Percentiles rank a stretch among this genome's conserved stretches.
Evolutionary conservation across 495 filamentous ascomycete genomes (phyloP).

Genomic region (Aspergillus conjunctus): DNA sequence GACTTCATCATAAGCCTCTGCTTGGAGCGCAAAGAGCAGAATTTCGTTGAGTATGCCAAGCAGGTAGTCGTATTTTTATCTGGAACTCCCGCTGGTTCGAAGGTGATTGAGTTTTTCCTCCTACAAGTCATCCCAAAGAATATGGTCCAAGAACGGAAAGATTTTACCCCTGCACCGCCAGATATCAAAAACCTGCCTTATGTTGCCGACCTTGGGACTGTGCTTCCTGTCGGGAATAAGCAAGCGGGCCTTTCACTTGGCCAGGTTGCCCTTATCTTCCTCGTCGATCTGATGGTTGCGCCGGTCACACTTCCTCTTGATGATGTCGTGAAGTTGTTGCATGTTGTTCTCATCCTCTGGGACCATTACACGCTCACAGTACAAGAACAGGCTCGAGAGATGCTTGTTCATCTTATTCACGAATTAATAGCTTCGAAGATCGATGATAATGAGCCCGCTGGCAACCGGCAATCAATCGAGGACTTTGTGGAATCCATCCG

Average conservation of each 20-base stretch:
- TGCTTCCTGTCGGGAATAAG: slow-evolving; percentile 85
- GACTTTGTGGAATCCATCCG: slow-evolving; percentile 90
- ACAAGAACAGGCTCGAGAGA: slow-evolving; percentile 93
- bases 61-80: slow-evolving; percentile 96
- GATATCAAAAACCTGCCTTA: slow-evolving; percentile 80
- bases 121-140: slow-evolving; percentile 86
- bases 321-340: slow-evolving; percentile 80
- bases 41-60: slow-evolving; percentile 96
- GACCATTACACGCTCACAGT: slow-evolving; percentile 95
- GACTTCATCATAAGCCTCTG: slow-evolving; percentile 96
- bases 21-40: slow-evolving; percentile 90
- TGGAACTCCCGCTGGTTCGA: slow-evolving; percentile 84
- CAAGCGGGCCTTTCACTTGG: slow-evolving; percentile 88
- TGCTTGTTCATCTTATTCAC: slow-evolving; percentile 97
- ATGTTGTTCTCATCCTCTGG: slow-evolving; percentile 93
- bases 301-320: slow-evolving; percentile 76
- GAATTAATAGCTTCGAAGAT: slow-evolving; percentile 92
- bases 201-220: slow-evolving; percentile 78
- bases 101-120: slow-evolving; percentile 91
- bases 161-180: slow-evolving; percentile 68
- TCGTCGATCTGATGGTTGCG: slow-evolving; percentile 95
- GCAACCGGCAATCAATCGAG: slow-evolving; percentile 75
- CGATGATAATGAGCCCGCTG: slow-evolving; percentile 66
- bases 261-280: slow-evolving; percentile 87
- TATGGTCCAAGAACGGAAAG: slow-evolving; percentile 85